phyloP scores from a whole-genome alignment of 768 basidiomycete genomes.

The Arthromyces matolae region DNA sequence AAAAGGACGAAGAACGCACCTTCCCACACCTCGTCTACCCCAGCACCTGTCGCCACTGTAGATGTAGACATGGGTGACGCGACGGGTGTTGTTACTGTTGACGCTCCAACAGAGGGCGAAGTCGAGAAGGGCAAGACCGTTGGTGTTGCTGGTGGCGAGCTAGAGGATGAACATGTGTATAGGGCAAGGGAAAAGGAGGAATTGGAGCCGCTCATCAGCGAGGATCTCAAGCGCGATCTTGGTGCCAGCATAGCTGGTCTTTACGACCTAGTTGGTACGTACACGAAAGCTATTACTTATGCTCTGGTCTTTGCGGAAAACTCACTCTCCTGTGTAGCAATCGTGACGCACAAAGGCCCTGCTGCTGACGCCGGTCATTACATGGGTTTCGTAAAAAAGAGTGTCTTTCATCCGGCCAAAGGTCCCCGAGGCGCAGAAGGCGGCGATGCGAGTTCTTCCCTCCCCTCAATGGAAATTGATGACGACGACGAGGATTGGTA shows the following conservation, averaged over 20 bases:
- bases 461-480: constrained; percentile 34
- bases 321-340: constrained; percentile 45
- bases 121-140: constrained; percentile 26
- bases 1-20: constrained; percentile 59
- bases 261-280: constrained; percentile 84
- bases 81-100: constrained; percentile 16
- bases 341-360: constrained; percentile 96
- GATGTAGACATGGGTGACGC: constrained; percentile 51
- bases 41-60: constrained; percentile 20
- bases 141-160: constrained; percentile 36
- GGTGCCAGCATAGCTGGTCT: constrained; percentile 77
- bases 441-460: constrained; percentile 12
- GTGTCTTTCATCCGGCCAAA: constrained; percentile 51
- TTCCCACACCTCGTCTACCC: constrained; percentile 21
- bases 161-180: constrained; percentile 64
- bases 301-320: neutral
- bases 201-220: constrained; percentile 60
- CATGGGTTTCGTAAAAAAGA: constrained; percentile 86
- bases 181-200: constrained; percentile 62
- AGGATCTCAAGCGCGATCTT: constrained; percentile 59
- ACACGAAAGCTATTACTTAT: neutral
- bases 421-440: constrained; percentile 16
- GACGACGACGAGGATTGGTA: constrained; percentile 86
- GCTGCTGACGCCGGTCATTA: constrained; percentile 96
- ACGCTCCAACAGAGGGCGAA: constrained; percentile 18